Conservation (phyloP, 2,329 filamentous ascomycete genomes). For the Phoma sp. region DNA sequence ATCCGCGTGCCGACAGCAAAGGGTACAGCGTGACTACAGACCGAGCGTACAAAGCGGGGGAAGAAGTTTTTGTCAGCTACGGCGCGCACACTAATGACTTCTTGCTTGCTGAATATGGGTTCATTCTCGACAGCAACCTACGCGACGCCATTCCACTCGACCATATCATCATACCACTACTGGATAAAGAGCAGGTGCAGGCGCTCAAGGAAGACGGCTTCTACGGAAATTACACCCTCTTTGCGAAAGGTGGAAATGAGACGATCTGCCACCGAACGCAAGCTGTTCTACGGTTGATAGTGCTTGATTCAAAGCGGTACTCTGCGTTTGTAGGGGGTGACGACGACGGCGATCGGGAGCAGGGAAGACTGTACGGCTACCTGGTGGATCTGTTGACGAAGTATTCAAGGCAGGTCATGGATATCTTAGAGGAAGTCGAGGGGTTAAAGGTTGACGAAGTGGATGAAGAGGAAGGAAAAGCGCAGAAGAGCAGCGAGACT, state of each 20-base stretch:
- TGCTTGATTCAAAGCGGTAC: slow-evolving; percentile 38
- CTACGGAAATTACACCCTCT: slow-evolving; percentile 43
- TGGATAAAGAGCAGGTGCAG: slow-evolving; percentile 38
- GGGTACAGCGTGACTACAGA: slow-evolving; percentile 64
- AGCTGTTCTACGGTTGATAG: slow-evolving; percentile 49
- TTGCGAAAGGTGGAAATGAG: slow-evolving; percentile 24
- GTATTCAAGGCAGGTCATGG: slow-evolving; percentile 38
- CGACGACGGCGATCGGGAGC: slow-evolving; percentile 43
- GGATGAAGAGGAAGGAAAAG: background rate
- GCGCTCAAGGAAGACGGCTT: slow-evolving; percentile 53
- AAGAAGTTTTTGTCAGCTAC: slow-evolving; percentile 74
- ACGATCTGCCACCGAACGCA: slow-evolving; percentile 54
- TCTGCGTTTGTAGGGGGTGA: slow-evolving; percentile 39
- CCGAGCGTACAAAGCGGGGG: slow-evolving; percentile 58
- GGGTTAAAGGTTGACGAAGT: slow-evolving; percentile 31
- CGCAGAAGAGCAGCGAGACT: background rate
- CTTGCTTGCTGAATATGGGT: slow-evolving; percentile 70
- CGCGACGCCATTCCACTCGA: slow-evolving; percentile 53
- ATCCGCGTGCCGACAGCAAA: slow-evolving; percentile 56
- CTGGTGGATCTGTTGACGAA: slow-evolving; percentile 39
- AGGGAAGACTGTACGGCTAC: slow-evolving; percentile 47
- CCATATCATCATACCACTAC: slow-evolving; percentile 47
- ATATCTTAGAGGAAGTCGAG: slow-evolving; percentile 35
- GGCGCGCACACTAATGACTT: slow-evolving; percentile 75
- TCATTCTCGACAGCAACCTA: slow-evolving; percentile 47